Conservation (phyloP, 208 protist species). For the Acanthamoeba sp. region DNA sequence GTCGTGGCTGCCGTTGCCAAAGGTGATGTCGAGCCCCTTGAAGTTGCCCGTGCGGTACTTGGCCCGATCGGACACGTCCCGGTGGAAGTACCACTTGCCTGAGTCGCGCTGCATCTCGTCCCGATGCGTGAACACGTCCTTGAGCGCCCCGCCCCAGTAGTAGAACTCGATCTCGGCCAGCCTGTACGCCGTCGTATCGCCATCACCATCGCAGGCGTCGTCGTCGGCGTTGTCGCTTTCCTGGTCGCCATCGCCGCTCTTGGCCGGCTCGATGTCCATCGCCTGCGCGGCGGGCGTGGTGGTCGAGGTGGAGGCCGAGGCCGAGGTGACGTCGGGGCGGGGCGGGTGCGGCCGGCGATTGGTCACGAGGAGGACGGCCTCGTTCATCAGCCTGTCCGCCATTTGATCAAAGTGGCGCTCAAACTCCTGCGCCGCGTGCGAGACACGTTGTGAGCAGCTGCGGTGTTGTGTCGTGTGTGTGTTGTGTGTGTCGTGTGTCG, state of each 20-base stretch:
- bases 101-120: conserved; percentile 34
- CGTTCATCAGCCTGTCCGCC: conserved; percentile 68
- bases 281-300: not conserved
- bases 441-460: not conserved
- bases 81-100: conserved; percentile 61
- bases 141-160: not conserved
- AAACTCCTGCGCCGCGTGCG: not conserved
- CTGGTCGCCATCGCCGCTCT: not conserved
- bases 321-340: not conserved
- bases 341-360: not conserved
- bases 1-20: conserved; percentile 42
- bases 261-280: not conserved
- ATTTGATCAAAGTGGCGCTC: conserved; percentile 44
- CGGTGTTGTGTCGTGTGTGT: too few species aligned
- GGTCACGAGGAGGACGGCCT: not conserved
- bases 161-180: conserved; percentile 74
- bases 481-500: not conserved
- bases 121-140: conserved; percentile 75
- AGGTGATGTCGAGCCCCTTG: conserved; percentile 73
- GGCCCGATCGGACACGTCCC: conserved; percentile 10
- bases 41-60: conserved; percentile 70
- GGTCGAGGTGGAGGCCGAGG: not conserved
- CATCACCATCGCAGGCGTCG: not conserved
- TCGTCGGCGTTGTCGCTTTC: not conserved
- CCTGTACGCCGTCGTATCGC: conserved; percentile 26